Conservation (phyloP, 176 grass and related monocot genomes). For the sorghum (Sorghum bicolor) region DNA sequence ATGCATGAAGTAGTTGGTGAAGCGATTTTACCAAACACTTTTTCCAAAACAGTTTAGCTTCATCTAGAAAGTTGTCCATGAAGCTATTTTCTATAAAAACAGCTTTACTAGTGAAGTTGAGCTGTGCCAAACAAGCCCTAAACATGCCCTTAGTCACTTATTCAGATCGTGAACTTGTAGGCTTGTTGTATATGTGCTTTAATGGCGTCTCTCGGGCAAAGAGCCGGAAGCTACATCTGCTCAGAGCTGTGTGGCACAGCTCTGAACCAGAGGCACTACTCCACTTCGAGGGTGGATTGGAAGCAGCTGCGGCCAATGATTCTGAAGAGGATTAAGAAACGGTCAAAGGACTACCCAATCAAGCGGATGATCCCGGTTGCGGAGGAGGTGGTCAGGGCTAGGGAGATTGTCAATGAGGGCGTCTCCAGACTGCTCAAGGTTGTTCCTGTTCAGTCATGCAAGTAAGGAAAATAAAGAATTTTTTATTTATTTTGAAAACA, state of each 20-base stretch:
- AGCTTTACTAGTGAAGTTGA: too few relatives aligned
- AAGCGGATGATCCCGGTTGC: conserved; percentile 72
- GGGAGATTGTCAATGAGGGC: conserved; percentile 52
- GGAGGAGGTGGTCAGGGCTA: conserved; percentile 59
- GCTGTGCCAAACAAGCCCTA: too few relatives aligned
- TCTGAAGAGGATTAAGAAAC: conserved; percentile 70
- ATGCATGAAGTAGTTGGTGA: too few relatives aligned
- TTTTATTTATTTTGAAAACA: background rate
- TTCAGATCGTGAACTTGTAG: conserved; percentile 6
- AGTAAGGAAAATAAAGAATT: conserved; percentile 43
- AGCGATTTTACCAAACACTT: too few relatives aligned
- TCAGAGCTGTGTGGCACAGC: conserved; percentile 28
- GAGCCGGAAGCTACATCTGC: conserved; percentile 15
- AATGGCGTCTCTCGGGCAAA: conserved; percentile 39
- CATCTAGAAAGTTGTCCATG: too few relatives aligned
- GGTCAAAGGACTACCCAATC: conserved; percentile 72
- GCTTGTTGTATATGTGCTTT: background rate
- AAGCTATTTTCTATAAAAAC: too few relatives aligned
- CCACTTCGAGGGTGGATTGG: conserved; percentile 67
- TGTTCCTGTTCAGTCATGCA: conserved; percentile 78
- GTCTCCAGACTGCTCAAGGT: conserved; percentile 55
- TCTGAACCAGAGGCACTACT: conserved; percentile 47
- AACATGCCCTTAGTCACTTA: too few relatives aligned
- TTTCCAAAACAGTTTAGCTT: too few relatives aligned
- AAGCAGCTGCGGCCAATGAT: conserved; percentile 84